Conservation (phyloP, 164 flowering plant genomes). For the Vitis amurensis region DNA sequence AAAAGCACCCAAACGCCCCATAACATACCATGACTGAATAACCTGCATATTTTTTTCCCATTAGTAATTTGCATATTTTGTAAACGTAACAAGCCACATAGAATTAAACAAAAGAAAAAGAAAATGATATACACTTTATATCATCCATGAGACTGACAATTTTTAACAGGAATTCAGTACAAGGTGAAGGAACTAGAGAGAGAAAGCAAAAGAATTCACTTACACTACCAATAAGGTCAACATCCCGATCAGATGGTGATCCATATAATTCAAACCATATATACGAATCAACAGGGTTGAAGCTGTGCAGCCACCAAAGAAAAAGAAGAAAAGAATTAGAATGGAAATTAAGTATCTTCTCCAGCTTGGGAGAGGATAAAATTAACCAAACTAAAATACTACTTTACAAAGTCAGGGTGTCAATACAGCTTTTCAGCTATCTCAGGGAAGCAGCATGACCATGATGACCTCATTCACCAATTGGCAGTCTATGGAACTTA, state of each 20-base stretch:
- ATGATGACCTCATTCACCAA: background rate
- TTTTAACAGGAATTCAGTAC: background rate
- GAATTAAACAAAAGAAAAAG: background rate
- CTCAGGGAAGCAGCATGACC: background rate
- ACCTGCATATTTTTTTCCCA: conserved; percentile 46
- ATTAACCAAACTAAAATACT: background rate
- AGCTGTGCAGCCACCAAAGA: conserved; percentile 44
- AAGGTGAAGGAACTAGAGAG: background rate
- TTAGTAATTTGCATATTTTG: background rate
- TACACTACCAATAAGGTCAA: conserved; percentile 88
- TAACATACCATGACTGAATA: conserved; percentile 90
- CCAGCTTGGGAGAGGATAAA: background rate
- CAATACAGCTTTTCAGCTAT: background rate
- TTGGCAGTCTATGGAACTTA: too few relatives aligned
- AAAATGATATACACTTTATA: background rate
- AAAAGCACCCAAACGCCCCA: conserved; percentile 91
- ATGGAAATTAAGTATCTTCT: background rate
- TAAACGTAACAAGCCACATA: background rate
- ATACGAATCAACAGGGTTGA: conserved; percentile 75
- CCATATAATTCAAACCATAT: conserved; percentile 93
- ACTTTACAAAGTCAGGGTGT: background rate
- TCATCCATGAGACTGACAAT: background rate
- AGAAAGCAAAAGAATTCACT: conserved; percentile 21
- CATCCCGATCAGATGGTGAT: conserved; percentile 86
- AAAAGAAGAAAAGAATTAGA: background rate